These are phyloP conservation scores for Aspergillus latus DNA, from an alignment of 2,329 filamentous ascomycete genomes.

Conservation along the genomic window DNA sequence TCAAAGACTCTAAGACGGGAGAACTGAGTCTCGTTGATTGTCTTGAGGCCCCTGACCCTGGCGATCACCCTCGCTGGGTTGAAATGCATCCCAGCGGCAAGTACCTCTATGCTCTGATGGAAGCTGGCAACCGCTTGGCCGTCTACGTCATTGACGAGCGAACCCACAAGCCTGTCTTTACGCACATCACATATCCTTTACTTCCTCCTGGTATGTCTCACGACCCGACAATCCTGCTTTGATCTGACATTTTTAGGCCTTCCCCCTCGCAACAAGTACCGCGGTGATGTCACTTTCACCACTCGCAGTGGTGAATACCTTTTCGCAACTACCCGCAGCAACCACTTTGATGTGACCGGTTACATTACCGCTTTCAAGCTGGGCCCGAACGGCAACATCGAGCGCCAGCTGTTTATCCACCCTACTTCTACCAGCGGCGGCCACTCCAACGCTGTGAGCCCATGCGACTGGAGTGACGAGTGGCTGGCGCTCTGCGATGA, in stretches of 20 bases:
- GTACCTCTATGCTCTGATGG: constrained; percentile 84
- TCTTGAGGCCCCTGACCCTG: constrained; percentile 66
- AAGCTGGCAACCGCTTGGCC: constrained; percentile 79
- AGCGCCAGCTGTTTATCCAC: constrained; percentile 75
- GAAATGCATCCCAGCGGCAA: constrained; percentile 75
- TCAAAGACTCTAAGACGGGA: constrained; percentile 63
- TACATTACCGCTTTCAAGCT: constrained; percentile 81
- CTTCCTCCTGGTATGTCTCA: constrained; percentile 68
- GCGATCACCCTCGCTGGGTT: constrained; percentile 85
- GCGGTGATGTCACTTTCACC: constrained; percentile 78
- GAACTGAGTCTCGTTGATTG: constrained; percentile 68
- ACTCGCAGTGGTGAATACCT: constrained; percentile 70
- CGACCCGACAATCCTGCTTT: neutral
- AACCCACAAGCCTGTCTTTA: constrained; percentile 75
- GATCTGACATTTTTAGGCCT: constrained; percentile 26
- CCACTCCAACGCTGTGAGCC: constrained; percentile 83
- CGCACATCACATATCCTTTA: constrained; percentile 71
- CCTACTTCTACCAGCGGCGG: constrained; percentile 85
- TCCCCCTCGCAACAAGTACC: constrained; percentile 61
- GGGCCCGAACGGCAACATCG: constrained; percentile 66
- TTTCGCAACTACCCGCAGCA: constrained; percentile 80
- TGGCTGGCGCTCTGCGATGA: constrained; percentile 90
- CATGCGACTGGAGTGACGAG: constrained; percentile 80
- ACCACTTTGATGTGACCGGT: constrained; percentile 71
- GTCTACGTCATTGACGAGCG: constrained; percentile 76